Conservation (phyloP, 192 early-diverging fungal species). For the Podila epicladia region DNA sequence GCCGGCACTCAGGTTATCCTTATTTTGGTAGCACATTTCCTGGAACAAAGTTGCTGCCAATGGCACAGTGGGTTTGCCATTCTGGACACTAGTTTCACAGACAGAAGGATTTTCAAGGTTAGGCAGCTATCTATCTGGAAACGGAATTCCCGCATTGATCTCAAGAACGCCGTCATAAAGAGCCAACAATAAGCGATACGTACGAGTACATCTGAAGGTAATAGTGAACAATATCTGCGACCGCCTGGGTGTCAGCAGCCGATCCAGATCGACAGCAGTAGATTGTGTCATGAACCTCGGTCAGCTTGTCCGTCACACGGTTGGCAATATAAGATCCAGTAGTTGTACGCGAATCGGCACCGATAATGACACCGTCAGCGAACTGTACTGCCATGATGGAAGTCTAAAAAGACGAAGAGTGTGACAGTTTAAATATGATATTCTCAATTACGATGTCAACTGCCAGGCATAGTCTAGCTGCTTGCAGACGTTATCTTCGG, state of each 20-base stretch:
- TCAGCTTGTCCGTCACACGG: constrained; percentile 98
- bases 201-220: constrained; percentile 93
- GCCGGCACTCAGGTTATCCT: constrained; percentile 85
- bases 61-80: constrained; percentile 88
- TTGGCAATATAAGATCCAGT: constrained; percentile 97
- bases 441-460: background rate
- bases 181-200: constrained; percentile 19
- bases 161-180: background rate
- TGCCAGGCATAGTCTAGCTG: background rate
- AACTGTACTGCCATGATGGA: constrained; percentile 97
- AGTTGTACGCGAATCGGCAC: constrained; percentile 97
- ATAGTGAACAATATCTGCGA: constrained; percentile 98
- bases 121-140: no score
- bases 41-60: constrained; percentile 93
- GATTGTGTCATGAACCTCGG: constrained; percentile 92
- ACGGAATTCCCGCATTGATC: no score
- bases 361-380: constrained; percentile 92
- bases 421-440: background rate
- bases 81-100: constrained; percentile 70
- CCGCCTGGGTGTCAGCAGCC: constrained; percentile 98
- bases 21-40: constrained; percentile 94
- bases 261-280: constrained; percentile 98
- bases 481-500: no score
- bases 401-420: constrained; percentile 67
- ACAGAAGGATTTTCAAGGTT: background rate